These are phyloP conservation scores for Veloporphyrellus conicus DNA, from an alignment of 1,284 basidiomycete genomes.

Conservation along the genomic window DNA sequence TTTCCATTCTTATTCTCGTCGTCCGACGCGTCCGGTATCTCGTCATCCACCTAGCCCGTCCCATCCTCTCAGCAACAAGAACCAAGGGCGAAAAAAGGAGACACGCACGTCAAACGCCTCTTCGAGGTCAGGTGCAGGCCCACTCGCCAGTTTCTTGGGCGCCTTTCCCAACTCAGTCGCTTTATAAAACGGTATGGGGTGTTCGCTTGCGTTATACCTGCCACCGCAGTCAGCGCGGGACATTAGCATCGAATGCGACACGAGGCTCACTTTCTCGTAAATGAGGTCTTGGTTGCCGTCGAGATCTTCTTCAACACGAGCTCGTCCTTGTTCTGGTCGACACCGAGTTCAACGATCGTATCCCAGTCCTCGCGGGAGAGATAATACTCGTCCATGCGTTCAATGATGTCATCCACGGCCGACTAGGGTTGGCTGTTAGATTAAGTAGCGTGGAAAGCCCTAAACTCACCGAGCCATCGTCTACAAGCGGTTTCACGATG, in stretches of 20 bases:
- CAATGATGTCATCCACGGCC: constrained; percentile 78
- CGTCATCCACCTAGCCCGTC: constrained; percentile 44
- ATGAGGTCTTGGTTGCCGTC: constrained; percentile 73
- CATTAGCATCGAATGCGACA: no score
- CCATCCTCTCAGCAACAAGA: background rate
- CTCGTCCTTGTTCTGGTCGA: constrained; percentile 76
- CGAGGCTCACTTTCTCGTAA: constrained; percentile 71
- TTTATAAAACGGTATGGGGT: constrained; percentile 90
- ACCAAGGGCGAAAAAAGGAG: background rate
- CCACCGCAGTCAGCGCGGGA: no score
- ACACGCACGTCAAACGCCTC: constrained; percentile 67
- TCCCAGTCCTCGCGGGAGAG: constrained; percentile 96
- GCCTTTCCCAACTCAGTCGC: constrained; percentile 71
- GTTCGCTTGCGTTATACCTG: constrained; percentile 83
- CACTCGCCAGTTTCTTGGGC: constrained; percentile 73
- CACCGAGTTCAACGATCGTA: constrained; percentile 86
- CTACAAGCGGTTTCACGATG: constrained; percentile 76
- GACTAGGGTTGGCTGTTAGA: no score
- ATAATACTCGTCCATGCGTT: constrained; percentile 91
- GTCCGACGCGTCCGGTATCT: constrained; percentile 47
- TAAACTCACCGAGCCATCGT: constrained; percentile 63
- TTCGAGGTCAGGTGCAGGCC: constrained; percentile 80
- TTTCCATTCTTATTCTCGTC: constrained; percentile 47
- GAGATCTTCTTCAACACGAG: constrained; percentile 80
- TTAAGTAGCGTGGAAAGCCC: no score